Evolutionary conservation across 2,329 filamentous ascomycete species (phyloP), one percentile per base, ranked within the genome.

Genomic region (Karstenula rhodostoma): DNA sequence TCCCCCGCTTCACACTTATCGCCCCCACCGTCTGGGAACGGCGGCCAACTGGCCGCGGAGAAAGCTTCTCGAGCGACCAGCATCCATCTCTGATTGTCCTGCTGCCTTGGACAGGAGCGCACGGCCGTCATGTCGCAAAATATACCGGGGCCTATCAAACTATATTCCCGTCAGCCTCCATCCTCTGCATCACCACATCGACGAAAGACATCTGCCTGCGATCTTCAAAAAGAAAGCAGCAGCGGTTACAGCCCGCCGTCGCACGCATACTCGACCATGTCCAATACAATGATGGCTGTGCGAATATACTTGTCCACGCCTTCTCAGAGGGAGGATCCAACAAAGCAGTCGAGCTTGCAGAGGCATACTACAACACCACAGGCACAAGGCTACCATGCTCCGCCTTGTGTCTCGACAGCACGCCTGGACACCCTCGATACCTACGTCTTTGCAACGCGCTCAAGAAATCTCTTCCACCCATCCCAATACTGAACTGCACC

Each of bases 271-370:
- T 58, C 5, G 52, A 47, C 19, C 57, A 59, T 29, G 43, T 25
- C 29, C 60, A 62, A 32, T 35, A 47, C 12, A 44, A 46, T n/a
- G 49, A 62, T 25, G 49, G 33, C 15, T 0, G 17, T 42, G 33
- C 35, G 17, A 29, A 52, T 22, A 67, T 71, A 17, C 54, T 71
- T 15, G 57, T 74, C 50, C 72, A 74, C 51, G 63, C 61, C 27
- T 73, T 73, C 55, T 75, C 72, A 1, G 71, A 73, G 59, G 72
- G 72, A 37, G 71, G 72, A 8, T 69, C 65, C 50, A 68, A 71
- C 52, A 73, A 75, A 53, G 66, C 68, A 3, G 68, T 66, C 42
- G 68, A 72, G 57, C 58, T 74, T 9, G 68, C 67, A 12, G 58
- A 67, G 43, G 67, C 63, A 29, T 70, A 73, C 57, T 57, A 57